Conservation (phyloP, 2,329 filamentous ascomycete genomes). For the Fusarium sp. region DNA sequence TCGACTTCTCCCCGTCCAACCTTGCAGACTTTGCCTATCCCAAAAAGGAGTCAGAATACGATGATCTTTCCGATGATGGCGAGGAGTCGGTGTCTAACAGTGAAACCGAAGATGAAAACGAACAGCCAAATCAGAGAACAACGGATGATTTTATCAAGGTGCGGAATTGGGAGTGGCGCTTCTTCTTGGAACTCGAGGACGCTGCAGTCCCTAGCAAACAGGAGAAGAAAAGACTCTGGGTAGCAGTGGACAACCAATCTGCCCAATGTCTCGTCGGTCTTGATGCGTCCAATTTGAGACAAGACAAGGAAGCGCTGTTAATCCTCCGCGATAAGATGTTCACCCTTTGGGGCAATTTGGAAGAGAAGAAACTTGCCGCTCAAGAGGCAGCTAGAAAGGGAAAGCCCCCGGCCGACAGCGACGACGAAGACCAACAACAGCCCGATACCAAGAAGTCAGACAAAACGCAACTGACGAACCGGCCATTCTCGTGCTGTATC, state of each 20-base stretch:
- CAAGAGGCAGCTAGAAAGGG: constrained; percentile 42
- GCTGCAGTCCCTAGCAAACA: constrained; percentile 52
- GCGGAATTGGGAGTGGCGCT: constrained; percentile 82
- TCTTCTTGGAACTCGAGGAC: constrained; percentile 82
- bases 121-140: constrained; percentile 27
- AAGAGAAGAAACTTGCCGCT: constrained; percentile 63
- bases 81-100: constrained; percentile 29
- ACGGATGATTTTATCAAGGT: constrained; percentile 41
- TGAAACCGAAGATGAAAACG: constrained; percentile 22
- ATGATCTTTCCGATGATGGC: constrained; percentile 59
- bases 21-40: constrained; percentile 77
- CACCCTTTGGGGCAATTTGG: constrained; percentile 85
- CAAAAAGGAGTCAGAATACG: constrained; percentile 57
- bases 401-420: constrained; percentile 54
- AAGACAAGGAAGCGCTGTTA: constrained; percentile 59
- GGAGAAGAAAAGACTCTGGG: constrained; percentile 67
- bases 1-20: constrained; percentile 80
- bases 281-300: constrained; percentile 66
- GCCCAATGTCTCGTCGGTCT: constrained; percentile 61
- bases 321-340: constrained; percentile 77
- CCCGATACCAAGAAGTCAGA: not conserved
- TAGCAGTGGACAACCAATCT: constrained; percentile 71
- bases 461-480: constrained; percentile 56
- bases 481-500: constrained; percentile 76
- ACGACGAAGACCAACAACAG: constrained; percentile 43